Evolutionary conservation across 306 rosid species (phyloP), one percentile per base, ranked within the genome.

Genomic region (Canavalia ensiformis): DNA sequence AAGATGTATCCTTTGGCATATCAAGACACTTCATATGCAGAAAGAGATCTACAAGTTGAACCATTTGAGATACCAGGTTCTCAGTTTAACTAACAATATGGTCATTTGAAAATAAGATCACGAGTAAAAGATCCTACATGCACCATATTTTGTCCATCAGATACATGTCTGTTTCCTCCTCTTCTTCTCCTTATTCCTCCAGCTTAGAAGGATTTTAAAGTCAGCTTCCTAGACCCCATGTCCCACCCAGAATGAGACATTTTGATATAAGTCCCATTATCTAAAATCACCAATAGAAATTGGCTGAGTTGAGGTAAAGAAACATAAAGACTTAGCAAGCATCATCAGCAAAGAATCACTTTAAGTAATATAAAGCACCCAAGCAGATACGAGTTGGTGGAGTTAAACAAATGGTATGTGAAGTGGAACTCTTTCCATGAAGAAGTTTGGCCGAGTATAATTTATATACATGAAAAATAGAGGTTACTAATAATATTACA

Each of bases 331-430:
- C 54, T 47, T n/a, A n/a, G n/a, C n/a, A n/a, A n/a, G n/a, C 13
- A 55, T 75, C 75, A 60, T 78, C 75, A 74, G n/a, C 42, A 74
- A 75, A 55, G 59, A 63, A 68, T 80, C 34, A 82, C 0, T 18
- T 0, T 18, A 82, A 74, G 77, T 39, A 78, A 75, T 78, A 75
- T 31, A 65, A 58, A 54, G 82, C 75, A 94, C 98, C 98, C n/a
- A n/a, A n/a, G n/a, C 72, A 95, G 77, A 87, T 88, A 95, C 65
- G n/a, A 92, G 88, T 78, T 95, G 98, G 80, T 90, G 97, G n/a
- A n/a, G n/a, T n/a, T n/a, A n/a, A n/a, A n/a, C n/a, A n/a, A n/a
- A n/a, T n/a, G n/a, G 91, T 78, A 95, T 18, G 44, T 85, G 97
- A 82, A 95, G 94, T 59, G 98, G 92, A 87, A 95, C 91, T 89